phyloP scores from a whole-genome alignment of 1,139 yeast genomes.

The Scheffersomyces stambukii region DNA sequence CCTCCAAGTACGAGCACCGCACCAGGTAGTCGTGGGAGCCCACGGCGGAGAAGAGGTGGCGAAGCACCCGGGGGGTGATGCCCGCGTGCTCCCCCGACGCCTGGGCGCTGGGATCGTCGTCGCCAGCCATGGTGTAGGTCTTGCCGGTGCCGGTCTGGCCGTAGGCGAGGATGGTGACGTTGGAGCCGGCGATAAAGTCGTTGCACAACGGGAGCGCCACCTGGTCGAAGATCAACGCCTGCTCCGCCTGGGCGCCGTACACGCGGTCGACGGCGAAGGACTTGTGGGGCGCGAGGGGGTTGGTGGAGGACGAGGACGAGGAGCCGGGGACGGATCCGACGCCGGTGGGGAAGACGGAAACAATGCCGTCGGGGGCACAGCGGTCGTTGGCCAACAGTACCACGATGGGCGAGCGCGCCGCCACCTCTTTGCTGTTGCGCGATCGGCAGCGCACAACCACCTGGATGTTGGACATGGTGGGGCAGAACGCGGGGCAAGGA shows the following conservation, averaged over 20 bases:
- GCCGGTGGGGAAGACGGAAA: constrained; percentile 27
- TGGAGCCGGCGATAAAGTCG: constrained; percentile 66
- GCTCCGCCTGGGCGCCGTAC: constrained; percentile 71
- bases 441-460: constrained; percentile 91
- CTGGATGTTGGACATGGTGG: constrained; percentile 50
- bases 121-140: constrained; percentile 73
- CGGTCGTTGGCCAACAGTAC: constrained; percentile 56
- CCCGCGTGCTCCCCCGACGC: constrained; percentile 43
- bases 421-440: constrained; percentile 66
- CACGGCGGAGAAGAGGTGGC: constrained; percentile 48
- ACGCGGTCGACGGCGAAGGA: constrained; percentile 45
- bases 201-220: constrained; percentile 63
- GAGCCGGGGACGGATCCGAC: constrained; percentile 12
- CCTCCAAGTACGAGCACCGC: constrained; percentile 67
- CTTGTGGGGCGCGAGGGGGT: not conserved
- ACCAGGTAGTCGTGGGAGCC: constrained; percentile 50
- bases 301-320: not conserved
- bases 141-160: constrained; percentile 93
- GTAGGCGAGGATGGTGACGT: constrained; percentile 79
- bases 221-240: constrained; percentile 49
- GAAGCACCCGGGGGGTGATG: constrained; percentile 61
- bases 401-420: constrained; percentile 69
- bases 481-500: constrained; percentile 55
- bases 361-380: constrained; percentile 30
- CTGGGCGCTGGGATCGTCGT: constrained; percentile 10